A percentile compares a stretch with the other conserved stretches of the same genome.
Evolutionary conservation across 305 asterid genomes (phyloP).

Genomic region (Fraxinus dipetala): DNA sequence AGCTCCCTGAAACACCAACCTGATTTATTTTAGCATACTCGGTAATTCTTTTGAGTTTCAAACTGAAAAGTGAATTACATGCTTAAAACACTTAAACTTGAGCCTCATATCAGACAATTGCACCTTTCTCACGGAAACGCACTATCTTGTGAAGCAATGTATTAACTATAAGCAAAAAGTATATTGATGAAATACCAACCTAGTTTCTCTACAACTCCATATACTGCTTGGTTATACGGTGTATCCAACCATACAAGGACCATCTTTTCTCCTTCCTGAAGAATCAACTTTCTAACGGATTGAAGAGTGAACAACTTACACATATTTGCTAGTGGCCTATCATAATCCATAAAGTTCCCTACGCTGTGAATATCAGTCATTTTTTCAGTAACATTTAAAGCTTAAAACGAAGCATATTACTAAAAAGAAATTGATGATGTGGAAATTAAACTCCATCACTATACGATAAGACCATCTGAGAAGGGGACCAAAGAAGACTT

Average conservation of each 20-base stretch:
- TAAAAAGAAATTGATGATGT: neutral
- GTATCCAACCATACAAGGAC: slow-evolving; percentile 96
- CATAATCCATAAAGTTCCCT: slow-evolving; percentile 50
- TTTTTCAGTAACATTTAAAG: slow-evolving; percentile 5
- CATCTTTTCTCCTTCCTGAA: slow-evolving; percentile 97
- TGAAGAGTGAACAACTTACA: slow-evolving; percentile 78
- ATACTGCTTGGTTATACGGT: slow-evolving; percentile 94
- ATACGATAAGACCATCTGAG: neutral
- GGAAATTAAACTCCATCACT: neutral
- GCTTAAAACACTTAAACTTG: neutral
- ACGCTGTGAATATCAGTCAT: slow-evolving; percentile 41
- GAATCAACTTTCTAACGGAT: slow-evolving; percentile 81
- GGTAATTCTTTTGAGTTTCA: slow-evolving; percentile 1
- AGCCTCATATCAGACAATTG: slow-evolving; percentile 14
- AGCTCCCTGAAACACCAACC: slow-evolving; percentile 76
- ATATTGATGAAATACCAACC: slow-evolving; percentile 38
- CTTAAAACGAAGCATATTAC: slow-evolving; percentile 13
- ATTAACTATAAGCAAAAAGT: slow-evolving; percentile 2
- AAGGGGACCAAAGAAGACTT: slow-evolving; percentile 5
- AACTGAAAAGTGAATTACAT: slow-evolving; percentile 15
- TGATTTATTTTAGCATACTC: slow-evolving; percentile 22
- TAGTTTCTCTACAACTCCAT: slow-evolving; percentile 93
- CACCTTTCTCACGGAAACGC: neutral
- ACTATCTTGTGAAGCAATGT: slow-evolving; percentile 3
- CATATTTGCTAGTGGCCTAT: slow-evolving; percentile 70